Conservation (phyloP, 2,329 filamentous ascomycete species). For the Triangularia verruculosa region DNA sequence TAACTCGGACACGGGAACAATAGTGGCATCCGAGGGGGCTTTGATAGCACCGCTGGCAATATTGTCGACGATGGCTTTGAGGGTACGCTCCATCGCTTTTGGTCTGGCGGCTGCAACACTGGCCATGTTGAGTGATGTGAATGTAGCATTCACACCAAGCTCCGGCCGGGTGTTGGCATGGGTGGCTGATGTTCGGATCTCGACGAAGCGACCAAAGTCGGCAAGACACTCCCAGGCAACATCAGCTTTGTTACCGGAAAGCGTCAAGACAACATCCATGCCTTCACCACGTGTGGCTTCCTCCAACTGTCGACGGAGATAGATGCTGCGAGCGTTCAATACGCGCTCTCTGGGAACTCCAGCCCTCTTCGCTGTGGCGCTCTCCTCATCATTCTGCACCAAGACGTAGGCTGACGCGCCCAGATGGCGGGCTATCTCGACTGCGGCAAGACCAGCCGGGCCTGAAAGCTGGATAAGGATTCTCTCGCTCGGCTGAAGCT, state of each 20-base stretch:
- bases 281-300: constrained; percentile 19
- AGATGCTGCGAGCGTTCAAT: constrained; percentile 24
- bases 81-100: constrained; percentile 16
- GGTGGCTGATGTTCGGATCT: constrained; percentile 18
- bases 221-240: constrained; percentile 25
- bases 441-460: constrained; percentile 22
- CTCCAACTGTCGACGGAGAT: constrained; percentile 20
- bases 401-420: constrained; percentile 22
- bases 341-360: constrained; percentile 16
- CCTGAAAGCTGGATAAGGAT: constrained; percentile 27
- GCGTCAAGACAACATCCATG: constrained; percentile 22
- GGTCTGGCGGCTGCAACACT: constrained; percentile 19
- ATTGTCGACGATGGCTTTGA: constrained; percentile 18
- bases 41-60: constrained; percentile 14
- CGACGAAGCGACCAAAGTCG: constrained; percentile 26
- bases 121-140: constrained; percentile 24
- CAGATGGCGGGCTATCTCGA: constrained; percentile 20
- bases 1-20: constrained; percentile 19
- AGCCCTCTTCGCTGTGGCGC: constrained; percentile 8
- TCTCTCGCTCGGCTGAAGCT: constrained; percentile 22
- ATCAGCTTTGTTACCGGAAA: constrained; percentile 17
- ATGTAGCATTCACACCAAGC: constrained; percentile 23
- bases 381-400: constrained; percentile 18
- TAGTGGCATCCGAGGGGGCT: constrained; percentile 2
- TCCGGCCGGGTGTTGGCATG: constrained; percentile 16